phyloP scores from a whole-genome alignment of 495 filamentous ascomycete species.

The Hypoxylon crocopeplum region DNA sequence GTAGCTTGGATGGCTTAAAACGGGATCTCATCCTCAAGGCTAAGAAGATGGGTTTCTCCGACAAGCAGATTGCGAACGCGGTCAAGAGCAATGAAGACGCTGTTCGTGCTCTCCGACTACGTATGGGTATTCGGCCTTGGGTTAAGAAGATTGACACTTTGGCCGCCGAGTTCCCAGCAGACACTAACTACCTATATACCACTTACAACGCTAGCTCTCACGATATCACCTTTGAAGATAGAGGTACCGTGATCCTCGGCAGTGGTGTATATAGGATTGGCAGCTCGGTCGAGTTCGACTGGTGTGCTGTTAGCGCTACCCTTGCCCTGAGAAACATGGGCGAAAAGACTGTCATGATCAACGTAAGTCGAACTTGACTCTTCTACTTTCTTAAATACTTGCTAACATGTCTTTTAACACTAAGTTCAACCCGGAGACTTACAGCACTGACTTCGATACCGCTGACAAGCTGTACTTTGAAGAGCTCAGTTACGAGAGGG shows the following conservation, averaged over 20 bases:
- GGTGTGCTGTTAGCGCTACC: constrained; percentile 96
- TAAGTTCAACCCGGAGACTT: constrained; percentile 84
- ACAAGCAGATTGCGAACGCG: constrained; percentile 90
- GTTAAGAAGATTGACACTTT: constrained; percentile 99
- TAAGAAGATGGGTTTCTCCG: constrained; percentile 97
- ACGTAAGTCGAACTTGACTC: constrained; percentile 50
- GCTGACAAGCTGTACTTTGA: constrained; percentile 98
- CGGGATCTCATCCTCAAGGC: constrained; percentile 86
- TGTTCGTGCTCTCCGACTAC: constrained; percentile 82
- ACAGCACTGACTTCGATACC: constrained; percentile 87
- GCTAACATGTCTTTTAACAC: constrained; percentile 30
- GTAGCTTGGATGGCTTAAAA: constrained; percentile 83
- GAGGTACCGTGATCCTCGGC: constrained; percentile 87
- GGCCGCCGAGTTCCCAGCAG: constrained; percentile 96
- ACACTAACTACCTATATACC: constrained; percentile 97
- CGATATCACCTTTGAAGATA: constrained; percentile 94
- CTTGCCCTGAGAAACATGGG: constrained; percentile 85
- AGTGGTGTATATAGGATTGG: constrained; percentile 97
- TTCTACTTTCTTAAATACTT: neutral
- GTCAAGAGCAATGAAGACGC: constrained; percentile 87
- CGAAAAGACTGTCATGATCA: constrained; percentile 99
- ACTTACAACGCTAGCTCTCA: constrained; percentile 97
- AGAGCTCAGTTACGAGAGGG: constrained; percentile 94
- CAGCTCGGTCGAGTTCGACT: constrained; percentile 97
- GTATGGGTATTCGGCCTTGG: constrained; percentile 85